Conservation (phyloP, 2,329 filamentous ascomycete species). For the Botrytis hyacinthi region DNA sequence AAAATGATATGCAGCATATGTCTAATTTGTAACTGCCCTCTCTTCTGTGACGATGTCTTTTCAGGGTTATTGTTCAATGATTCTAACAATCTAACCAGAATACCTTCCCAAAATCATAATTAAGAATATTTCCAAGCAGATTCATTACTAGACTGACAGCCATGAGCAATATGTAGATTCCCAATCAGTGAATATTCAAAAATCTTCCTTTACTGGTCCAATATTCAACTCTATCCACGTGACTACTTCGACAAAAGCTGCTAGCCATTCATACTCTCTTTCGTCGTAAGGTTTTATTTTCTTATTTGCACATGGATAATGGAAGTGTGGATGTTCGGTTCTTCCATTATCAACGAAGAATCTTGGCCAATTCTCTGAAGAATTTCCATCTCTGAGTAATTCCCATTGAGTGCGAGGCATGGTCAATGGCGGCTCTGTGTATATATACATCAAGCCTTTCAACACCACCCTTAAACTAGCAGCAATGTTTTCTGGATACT, state of each 20-base stretch:
- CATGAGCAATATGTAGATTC: neutral
- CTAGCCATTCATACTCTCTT: conserved; percentile 27
- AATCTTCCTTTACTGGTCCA: neutral
- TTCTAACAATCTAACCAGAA: neutral
- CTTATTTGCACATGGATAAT: neutral
- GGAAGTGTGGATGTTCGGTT: neutral
- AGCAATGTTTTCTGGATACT: neutral
- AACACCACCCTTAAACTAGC: neutral
- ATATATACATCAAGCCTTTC: conserved; percentile 9
- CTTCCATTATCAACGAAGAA: neutral
- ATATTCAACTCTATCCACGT: conserved; percentile 27
- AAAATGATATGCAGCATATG: neutral
- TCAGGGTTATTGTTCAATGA: neutral
- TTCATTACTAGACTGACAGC: too few relatives aligned
- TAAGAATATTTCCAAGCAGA: neutral
- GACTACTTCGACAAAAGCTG: conserved; percentile 25
- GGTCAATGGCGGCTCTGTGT: neutral
- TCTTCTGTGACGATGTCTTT: neutral
- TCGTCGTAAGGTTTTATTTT: conserved; percentile 19
- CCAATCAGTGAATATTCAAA: neutral
- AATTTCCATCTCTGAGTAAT: neutral
- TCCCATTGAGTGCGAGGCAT: neutral
- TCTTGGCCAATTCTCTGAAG: conserved; percentile 3
- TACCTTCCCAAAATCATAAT: neutral
- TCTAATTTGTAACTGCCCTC: neutral